Conservation (phyloP, 495 filamentous ascomycete genomes). For the Xanthoparmelia taractica region DNA sequence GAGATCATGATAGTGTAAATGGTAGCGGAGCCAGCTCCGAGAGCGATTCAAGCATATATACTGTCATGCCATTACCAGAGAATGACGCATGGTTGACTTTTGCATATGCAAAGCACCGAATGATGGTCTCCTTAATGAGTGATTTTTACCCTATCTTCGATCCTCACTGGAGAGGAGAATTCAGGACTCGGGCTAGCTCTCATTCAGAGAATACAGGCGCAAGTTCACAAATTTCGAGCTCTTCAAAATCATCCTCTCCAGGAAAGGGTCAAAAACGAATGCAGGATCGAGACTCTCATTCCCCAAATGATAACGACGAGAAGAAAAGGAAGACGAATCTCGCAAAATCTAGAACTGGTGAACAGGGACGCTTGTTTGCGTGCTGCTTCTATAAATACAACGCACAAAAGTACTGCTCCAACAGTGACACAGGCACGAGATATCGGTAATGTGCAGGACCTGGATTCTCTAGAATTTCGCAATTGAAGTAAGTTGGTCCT, state of each 20-base stretch:
- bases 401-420: constrained; percentile 1
- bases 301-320: background rate
- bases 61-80: background rate
- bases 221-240: background rate
- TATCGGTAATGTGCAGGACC: constrained; percentile 9
- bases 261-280: background rate
- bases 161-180: background rate
- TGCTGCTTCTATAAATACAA: constrained; percentile 2
- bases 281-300: background rate
- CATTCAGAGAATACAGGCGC: background rate
- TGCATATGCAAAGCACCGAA: background rate
- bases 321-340: background rate
- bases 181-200: background rate
- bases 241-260: background rate
- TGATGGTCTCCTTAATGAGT: background rate
- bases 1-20: background rate
- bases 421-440: background rate
- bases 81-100: background rate
- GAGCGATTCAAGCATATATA: background rate
- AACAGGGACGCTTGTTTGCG: background rate
- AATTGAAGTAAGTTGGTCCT: background rate
- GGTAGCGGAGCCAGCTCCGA: background rate
- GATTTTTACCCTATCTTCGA: background rate
- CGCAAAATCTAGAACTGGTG: background rate
- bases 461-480: background rate